Conservation (phyloP, 495 filamentous ascomycete species). For the Lophiostoma macrostomum region DNA sequence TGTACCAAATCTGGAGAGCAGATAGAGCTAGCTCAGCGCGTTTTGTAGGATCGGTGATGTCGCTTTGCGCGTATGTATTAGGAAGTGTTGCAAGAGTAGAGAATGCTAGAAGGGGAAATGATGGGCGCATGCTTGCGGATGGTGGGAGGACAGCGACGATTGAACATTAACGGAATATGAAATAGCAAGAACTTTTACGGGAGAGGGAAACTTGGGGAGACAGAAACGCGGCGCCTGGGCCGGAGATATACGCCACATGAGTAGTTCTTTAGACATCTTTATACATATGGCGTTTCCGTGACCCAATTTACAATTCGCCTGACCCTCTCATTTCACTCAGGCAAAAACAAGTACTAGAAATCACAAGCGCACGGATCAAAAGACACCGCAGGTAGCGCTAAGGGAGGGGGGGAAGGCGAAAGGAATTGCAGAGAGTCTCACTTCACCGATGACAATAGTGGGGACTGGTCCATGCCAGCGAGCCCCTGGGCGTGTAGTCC, state of each 20-base stretch:
- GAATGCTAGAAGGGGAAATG: not conserved
- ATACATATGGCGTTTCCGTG: too few relatives aligned
- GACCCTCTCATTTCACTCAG: too few relatives aligned
- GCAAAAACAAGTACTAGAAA: too few relatives aligned
- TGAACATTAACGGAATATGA: not conserved
- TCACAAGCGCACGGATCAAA: too few relatives aligned
- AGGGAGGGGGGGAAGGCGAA: not conserved
- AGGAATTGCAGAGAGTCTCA: conserved; percentile 9
- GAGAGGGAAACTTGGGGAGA: too few relatives aligned
- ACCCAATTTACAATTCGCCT: too few relatives aligned
- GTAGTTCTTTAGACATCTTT: too few relatives aligned
- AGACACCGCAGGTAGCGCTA: too few relatives aligned
- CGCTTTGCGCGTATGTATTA: conserved; percentile 12
- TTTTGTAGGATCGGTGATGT: conserved; percentile 40
- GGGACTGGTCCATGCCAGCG: not conserved
- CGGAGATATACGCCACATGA: too few relatives aligned
- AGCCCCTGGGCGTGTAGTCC: conserved; percentile 9
- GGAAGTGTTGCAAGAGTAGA: conserved; percentile 2
- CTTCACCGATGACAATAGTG: conserved; percentile 15
- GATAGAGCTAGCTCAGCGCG: conserved; percentile 48
- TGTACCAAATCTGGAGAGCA: conserved; percentile 62
- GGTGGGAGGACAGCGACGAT: not conserved
- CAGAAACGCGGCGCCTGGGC: too few relatives aligned
- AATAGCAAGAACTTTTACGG: too few relatives aligned
- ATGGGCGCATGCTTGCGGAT: not conserved